Percentiles rank a stretch among this genome's conserved stretches.
Evolutionary conservation across 495 filamentous ascomycete genomes (phyloP).

Genomic region (Xylaria longipes): DNA sequence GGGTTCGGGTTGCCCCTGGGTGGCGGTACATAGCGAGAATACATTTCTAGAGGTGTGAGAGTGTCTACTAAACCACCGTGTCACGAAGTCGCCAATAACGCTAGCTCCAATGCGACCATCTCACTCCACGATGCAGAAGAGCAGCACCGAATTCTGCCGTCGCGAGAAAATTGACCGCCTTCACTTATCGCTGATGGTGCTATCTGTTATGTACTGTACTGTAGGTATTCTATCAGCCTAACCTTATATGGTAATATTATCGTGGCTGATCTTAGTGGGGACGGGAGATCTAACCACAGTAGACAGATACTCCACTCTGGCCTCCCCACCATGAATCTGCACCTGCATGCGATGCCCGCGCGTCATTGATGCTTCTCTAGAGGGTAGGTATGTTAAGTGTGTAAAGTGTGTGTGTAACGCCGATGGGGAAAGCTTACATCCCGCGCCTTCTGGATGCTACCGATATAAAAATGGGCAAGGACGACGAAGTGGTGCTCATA

Average conservation of each 20-base stretch:
- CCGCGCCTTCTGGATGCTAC: background rate
- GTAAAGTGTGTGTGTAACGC: background rate
- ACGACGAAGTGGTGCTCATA: background rate
- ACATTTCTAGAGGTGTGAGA: conserved; percentile 52
- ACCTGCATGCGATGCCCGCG: background rate
- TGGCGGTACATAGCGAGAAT: conserved; percentile 59
- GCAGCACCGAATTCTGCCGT: conserved; percentile 31
- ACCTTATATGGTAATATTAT: background rate
- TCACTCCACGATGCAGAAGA: background rate
- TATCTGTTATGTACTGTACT: background rate
- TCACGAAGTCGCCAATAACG: background rate
- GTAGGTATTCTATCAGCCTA: background rate
- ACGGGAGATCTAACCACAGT: background rate
- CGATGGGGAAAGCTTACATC: background rate
- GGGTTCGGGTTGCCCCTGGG: conserved; percentile 24
- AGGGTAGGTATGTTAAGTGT: background rate
- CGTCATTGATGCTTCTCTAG: background rate
- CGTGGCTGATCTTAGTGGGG: background rate
- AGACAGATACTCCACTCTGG: background rate
- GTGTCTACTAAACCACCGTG: too few species aligned
- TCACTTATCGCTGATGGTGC: conserved; percentile 24
- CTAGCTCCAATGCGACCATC: background rate
- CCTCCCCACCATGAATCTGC: background rate
- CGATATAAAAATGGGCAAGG: background rate
- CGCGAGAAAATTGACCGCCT: conserved; percentile 42